phyloP scores from a whole-genome alignment of 163 green algal genomes.

The Volvox carteri region DNA sequence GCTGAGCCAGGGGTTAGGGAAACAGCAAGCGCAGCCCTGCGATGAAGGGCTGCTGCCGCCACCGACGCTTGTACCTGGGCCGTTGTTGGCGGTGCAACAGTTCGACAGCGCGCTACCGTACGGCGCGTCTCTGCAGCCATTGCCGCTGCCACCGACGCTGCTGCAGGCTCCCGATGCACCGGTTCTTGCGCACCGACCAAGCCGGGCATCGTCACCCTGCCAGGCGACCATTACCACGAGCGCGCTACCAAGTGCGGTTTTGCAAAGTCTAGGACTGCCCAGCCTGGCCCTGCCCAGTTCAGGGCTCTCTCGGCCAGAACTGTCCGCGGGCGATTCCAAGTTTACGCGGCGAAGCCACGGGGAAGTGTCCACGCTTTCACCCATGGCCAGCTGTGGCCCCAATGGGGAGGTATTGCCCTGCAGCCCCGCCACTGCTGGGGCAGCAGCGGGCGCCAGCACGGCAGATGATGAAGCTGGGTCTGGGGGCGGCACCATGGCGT shows the following conservation, averaged over 20 bases:
- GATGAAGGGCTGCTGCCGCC: too few relatives aligned
- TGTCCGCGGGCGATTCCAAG: not conserved
- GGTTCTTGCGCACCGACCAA: slow-evolving; percentile 12
- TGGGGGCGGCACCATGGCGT: not conserved
- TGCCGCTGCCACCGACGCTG: not conserved
- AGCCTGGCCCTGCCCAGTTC: not conserved
- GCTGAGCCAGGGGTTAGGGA: not conserved
- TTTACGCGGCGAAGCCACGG: slow-evolving; percentile 35
- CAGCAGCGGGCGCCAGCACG: not conserved
- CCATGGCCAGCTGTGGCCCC: not conserved
- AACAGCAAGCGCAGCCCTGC: too few relatives aligned
- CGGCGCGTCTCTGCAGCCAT: not conserved
- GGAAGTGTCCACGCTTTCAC: slow-evolving; percentile 38
- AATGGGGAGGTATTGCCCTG: not conserved
- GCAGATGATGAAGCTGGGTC: not conserved
- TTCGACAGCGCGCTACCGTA: slow-evolving; percentile 6
- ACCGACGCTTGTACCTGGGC: not conserved
- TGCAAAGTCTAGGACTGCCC: not conserved
- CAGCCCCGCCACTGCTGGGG: not conserved
- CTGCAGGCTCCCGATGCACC: slow-evolving; percentile 21
- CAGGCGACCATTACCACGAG: slow-evolving; percentile 40
- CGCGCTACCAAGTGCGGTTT: not conserved
- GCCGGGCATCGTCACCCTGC: slow-evolving; percentile 4
- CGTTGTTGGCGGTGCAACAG: not conserved
- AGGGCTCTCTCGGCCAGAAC: not conserved